Evolutionary conservation across 176 grass and related monocot species (phyloP), one percentile per base, ranked within the genome.

Genomic region (maize (Zea mays)): DNA sequence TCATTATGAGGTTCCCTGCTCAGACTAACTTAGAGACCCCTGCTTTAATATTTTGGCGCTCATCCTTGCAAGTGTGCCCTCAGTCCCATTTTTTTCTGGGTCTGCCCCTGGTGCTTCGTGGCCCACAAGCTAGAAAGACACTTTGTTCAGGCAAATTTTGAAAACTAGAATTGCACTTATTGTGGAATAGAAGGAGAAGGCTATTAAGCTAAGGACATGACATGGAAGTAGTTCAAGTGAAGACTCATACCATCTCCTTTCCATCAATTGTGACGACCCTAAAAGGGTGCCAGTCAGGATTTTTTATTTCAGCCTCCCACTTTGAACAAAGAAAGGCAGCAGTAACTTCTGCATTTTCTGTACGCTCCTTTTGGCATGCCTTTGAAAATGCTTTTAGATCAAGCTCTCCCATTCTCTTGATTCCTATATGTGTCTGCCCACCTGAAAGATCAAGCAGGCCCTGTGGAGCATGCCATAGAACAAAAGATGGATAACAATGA

Each of bases 391-490:
- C 62, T 85, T 87, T 86, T 41, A 74, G 64, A 79, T 97, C 90
- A 67, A 93, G 83, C 52, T 93, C 88, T 6, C 90, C 90, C 85
- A 93, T 87, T 71, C 85, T 89, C 54, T 90, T 97, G 43, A 97
- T 85, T 35, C 75, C 75, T 42, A 85, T 80, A 74, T 75, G 50
- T 74, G 42, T 19, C 33, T 3, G 84, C 17, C 76, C 84, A 60
- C 62, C 78, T 57, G 55, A 77, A 40, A 77, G 65, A 62, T 62
- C 17, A 77, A 84, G 65, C 65, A 84, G 76, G 65, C 82, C 73
- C 82, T 84, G 73, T 40, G 13, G 35, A 77, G 35, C 52, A 62
- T 76, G 73, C 41, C 43, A 3, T 46, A 49, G 5, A 62, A 69
- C 11, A 72, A 69, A 83, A 60, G 1, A 69, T n/a, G 55, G 63